These are phyloP conservation scores for Cladosporium sp. DNA, from an alignment of 2,329 filamentous ascomycete species.

Conservation along the genomic window DNA sequence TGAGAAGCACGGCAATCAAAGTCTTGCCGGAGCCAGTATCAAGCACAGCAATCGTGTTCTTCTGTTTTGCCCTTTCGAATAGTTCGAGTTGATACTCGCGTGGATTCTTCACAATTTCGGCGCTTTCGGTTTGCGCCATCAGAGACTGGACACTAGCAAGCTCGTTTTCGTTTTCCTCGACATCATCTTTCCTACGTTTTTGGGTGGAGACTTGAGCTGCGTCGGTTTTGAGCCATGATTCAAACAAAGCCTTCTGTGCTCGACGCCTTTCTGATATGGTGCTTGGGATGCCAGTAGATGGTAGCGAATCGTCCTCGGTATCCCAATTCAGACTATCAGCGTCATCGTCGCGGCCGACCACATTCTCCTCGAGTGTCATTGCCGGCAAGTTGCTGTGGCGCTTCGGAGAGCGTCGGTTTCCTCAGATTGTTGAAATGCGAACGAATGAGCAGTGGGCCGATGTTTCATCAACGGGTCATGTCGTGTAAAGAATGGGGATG, in stretches of 20 bases:
- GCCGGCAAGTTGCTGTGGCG: background rate
- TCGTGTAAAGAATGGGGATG: no score
- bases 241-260: constrained; percentile 40
- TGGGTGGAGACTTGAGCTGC: constrained; percentile 37
- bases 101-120: constrained; percentile 65
- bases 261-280: constrained; percentile 34
- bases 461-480: no score
- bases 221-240: constrained; percentile 38
- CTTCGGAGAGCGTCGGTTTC: background rate
- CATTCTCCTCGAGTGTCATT: background rate
- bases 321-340: constrained; percentile 4
- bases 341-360: background rate
- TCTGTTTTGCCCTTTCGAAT: constrained; percentile 76
- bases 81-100: constrained; percentile 90
- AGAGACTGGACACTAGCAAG: constrained; percentile 50
- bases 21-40: constrained; percentile 97
- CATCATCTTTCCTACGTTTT: constrained; percentile 23
- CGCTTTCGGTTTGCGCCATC: constrained; percentile 48
- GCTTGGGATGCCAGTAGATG: constrained; percentile 18
- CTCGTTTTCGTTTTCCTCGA: constrained; percentile 34
- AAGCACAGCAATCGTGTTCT: constrained; percentile 88
- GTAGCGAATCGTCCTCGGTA: constrained; percentile 17
- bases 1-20: constrained; percentile 82
- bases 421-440: background rate
- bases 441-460: no score